phyloP scores from a whole-genome alignment of 176 grass and related monocot species.

The Oryza rufipogon region DNA sequence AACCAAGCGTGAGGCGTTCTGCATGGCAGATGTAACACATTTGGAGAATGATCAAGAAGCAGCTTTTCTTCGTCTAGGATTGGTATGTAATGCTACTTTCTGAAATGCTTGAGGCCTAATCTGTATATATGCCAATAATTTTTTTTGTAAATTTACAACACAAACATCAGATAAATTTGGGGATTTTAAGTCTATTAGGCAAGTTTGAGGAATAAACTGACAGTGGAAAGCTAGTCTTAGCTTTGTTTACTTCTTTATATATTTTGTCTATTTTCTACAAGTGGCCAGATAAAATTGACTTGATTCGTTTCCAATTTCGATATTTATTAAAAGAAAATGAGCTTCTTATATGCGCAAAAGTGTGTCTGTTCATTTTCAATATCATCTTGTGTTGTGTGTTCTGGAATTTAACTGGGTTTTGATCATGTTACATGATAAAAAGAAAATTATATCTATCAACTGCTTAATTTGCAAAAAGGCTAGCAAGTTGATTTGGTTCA shows the following conservation, averaged over 20 bases:
- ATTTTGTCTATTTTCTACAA: background rate
- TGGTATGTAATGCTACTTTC: slow-evolving; percentile 41
- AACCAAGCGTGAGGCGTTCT: slow-evolving; percentile 7
- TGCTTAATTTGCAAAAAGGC: background rate
- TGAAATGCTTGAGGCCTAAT: background rate
- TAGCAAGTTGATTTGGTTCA: background rate
- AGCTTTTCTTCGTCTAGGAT: slow-evolving; percentile 55
- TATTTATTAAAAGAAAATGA: background rate
- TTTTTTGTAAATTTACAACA: background rate
- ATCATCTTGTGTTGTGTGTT: background rate
- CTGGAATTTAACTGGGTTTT: background rate
- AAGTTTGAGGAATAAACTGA: background rate
- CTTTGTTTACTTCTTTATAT: background rate
- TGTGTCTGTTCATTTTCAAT: background rate
- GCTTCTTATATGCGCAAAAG: slow-evolving; percentile 3
- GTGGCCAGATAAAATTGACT: background rate
- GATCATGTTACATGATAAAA: background rate
- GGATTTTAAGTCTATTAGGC: background rate
- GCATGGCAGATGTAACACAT: slow-evolving; percentile 38
- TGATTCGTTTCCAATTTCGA: background rate
- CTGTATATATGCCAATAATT: background rate
- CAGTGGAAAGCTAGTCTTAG: slow-evolving; percentile 1
- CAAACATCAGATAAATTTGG: slow-evolving; percentile 10
- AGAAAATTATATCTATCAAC: background rate
- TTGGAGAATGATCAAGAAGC: slow-evolving; percentile 55